These are phyloP conservation scores for Termitomyces sp. DNA, from an alignment of 768 basidiomycete species.

Conservation along the genomic window DNA sequence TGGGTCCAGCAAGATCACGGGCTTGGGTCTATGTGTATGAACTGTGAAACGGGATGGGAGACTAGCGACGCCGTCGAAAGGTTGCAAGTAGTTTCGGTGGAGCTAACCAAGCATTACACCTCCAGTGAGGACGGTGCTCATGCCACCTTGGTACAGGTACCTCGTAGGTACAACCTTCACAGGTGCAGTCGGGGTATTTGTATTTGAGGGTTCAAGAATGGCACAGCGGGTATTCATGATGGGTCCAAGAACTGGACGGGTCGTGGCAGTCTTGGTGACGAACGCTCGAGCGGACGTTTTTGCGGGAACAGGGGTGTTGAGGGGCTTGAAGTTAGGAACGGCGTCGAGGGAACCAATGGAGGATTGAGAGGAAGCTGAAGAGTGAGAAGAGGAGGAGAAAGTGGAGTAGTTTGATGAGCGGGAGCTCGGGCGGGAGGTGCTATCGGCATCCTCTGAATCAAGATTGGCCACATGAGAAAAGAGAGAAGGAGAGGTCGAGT, in stretches of 20 bases:
- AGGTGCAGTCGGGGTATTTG: conserved; percentile 13
- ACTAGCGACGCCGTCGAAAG: neutral
- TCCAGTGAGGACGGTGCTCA: conserved; percentile 36
- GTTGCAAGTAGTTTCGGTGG: neutral
- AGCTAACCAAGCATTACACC: conserved; percentile 39
- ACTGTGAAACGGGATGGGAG: neutral
- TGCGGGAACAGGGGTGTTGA: conserved; percentile 6
- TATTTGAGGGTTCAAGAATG: conserved; percentile 2
- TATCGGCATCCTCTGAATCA: conserved; percentile 14
- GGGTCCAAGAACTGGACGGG: neutral
- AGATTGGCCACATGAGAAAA: conserved; percentile 5
- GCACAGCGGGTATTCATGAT: neutral
- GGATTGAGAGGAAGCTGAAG: conserved; percentile 26
- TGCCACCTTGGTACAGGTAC: conserved; percentile 37
- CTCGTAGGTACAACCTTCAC: conserved; percentile 17
- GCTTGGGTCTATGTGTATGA: neutral
- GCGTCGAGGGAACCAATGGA: conserved; percentile 16
- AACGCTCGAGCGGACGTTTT: neutral
- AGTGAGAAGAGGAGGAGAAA: conserved; percentile 20
- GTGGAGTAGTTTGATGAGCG: conserved; percentile 30
- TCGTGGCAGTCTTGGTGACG: neutral
- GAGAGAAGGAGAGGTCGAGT: conserved; percentile 2
- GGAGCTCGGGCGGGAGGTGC: conserved; percentile 33
- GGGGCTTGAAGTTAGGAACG: conserved; percentile 2
- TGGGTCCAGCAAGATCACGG: neutral